Base-by-base conservation (phyloP, 495 filamentous ascomycete species). In the Astrothelium macrocarpum region DNA sequence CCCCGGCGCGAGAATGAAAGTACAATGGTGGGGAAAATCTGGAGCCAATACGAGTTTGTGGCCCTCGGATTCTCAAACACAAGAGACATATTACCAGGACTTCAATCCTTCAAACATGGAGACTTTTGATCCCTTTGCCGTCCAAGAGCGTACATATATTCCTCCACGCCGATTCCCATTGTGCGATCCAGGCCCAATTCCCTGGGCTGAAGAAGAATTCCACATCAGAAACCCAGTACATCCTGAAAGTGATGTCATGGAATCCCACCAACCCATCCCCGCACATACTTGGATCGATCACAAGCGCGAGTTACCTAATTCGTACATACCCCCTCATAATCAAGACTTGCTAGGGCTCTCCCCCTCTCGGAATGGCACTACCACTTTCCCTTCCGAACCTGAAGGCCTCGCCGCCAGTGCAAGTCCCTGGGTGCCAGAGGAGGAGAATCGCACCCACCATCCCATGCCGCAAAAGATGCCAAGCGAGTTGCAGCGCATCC, bases 391-490 rank as follows among this genome's bases (percentile, higher is more conserved):
- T 16, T 42, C 36, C 36, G n/a, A 14, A 39, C 14, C 34, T 14
- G 34, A 39, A 14, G 34, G 34, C 34, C 14, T 39, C 34, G 5
- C 34, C 34, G 14, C 34, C 59, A 59, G 46, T 59, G 43, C 59
- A 34, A 26, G 2, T 29, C 60, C 20, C 53, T 5, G 49, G 25
- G 9, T 65, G 32, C 66, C 66, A 4, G 31, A 14, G 1, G 66
- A 68, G 49, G 14, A 42, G 31, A 42, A 65, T n/a, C 62, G 65
- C 9, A 58, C 65, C 1, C 66, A 65, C 60, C 62, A 68, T 31
- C 46, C 36, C n/a, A 56, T 56, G 49, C 49, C 49, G 25, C 26
- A n/a, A 25, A 56, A 28, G 49, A 56, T 56, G 49, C 49, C 49
- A 20, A 25, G 49, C 12, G 49, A 56, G 49, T 25, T 56, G 25